Evolutionary conservation across 2,329 filamentous ascomycete genomes (phyloP), one percentile per base, ranked within the genome.

Genomic region (Microcyclosporella mali): DNA sequence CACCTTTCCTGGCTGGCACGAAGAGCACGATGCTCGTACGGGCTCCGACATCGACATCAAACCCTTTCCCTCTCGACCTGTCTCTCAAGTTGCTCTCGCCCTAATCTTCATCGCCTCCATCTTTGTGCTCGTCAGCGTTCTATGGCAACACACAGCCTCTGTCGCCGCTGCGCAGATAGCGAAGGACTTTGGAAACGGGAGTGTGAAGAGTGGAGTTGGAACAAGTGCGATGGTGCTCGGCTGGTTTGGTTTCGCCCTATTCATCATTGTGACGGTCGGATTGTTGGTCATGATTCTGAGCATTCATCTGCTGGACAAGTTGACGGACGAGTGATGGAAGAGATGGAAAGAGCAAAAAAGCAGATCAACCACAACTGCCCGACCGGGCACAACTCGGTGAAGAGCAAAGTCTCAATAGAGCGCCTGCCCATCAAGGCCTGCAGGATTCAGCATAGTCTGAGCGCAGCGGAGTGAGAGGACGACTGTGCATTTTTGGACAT

Each of bases 1-100:
- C 41, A 97, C 92, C 27, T 98, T 97, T 70, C 92, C 92, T 1
- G 89, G 89, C 51, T 98, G 92, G 88, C 89, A 97, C 67, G 88
- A 95, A 67, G 88, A 94, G 67, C 78, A 82, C 52, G 85, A 92
- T 66, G 81, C 77, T 29, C 74, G 79, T 28, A 72, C 69, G 40
- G 89, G 88, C 40, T 88, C 82, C 37, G 88, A 94, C 58, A 81
- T 86, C 58, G 88, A 95, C 68, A 84, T 95, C 63, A 94, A 94
- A 69, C 88, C 88, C 6, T 95, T 98, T 67, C 92, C 92, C 9
- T 92, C 86, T 28, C 79, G 90, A 32, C 83, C 89, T 9, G 90
- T 97, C 41, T 94, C 87, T 10, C 92, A 98, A 69, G 80, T 94
- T 50, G 88, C 90, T 9, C 75, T 98, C 33, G 88, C 89, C 43